Percentiles rank a stretch among this genome's conserved stretches.
phyloP scores from a whole-genome alignment of 2,329 filamentous ascomycete species.

The Paracoccidioides brasiliensis region DNA sequence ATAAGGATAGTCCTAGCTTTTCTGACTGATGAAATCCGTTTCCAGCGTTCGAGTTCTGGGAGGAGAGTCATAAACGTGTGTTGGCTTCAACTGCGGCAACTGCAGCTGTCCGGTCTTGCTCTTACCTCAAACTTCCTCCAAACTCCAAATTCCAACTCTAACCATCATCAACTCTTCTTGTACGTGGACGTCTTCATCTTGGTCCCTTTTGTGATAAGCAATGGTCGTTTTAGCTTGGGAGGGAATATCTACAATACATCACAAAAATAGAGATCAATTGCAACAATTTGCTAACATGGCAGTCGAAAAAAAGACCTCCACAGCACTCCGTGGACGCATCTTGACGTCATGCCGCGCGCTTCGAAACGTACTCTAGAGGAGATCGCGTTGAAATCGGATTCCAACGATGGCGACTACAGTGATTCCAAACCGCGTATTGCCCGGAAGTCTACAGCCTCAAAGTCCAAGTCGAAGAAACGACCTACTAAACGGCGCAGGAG shows the following conservation, averaged over 20 bases:
- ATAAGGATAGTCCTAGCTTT: background rate
- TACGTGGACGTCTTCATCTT: background rate
- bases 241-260: too few species aligned
- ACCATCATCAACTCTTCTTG: background rate
- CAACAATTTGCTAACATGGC: slow-evolving; percentile 7
- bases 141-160: background rate
- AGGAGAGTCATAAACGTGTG: background rate
- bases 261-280: too few species aligned
- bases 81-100: background rate
- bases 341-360: slow-evolving; percentile 21
- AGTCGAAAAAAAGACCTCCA: slow-evolving; percentile 6
- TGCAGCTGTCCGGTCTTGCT: background rate
- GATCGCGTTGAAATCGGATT: slow-evolving; percentile 31
- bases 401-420: slow-evolving; percentile 34
- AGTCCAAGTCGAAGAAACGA: slow-evolving; percentile 20
- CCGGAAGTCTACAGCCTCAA: slow-evolving; percentile 17
- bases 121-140: background rate
- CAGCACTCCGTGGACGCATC: slow-evolving; percentile 5
- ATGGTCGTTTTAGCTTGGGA: background rate
- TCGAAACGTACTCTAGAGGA: slow-evolving; percentile 32
- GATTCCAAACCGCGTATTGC: slow-evolving; percentile 20
- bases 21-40: background rate
- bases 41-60: background rate
- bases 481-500: slow-evolving; percentile 24
- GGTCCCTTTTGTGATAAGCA: background rate